These are phyloP conservation scores for Ophiostoma ips DNA, from an alignment of 2,329 filamentous ascomycete species.

Conservation along the genomic window DNA sequence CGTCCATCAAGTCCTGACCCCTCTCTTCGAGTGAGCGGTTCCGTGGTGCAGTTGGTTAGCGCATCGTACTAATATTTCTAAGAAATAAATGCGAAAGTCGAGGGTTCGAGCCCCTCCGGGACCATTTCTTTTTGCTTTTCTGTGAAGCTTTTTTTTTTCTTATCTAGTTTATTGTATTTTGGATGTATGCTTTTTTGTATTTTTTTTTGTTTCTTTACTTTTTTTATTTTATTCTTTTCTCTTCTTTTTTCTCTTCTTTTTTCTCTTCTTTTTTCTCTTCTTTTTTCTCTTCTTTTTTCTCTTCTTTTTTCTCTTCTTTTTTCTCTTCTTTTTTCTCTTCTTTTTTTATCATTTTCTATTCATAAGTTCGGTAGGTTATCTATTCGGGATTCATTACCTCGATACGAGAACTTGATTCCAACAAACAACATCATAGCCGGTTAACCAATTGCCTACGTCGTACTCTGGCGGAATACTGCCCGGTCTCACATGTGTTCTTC, in stretches of 20 bases:
- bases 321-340: neutral
- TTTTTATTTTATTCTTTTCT: neutral
- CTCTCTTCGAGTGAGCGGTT: slow-evolving; percentile 2
- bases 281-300: neutral
- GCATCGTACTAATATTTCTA: slow-evolving; percentile 8
- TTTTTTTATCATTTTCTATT: neutral
- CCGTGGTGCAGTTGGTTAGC: slow-evolving; percentile 8
- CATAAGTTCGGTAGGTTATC: neutral
- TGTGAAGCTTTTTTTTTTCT: neutral
- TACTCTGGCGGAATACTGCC: too few species aligned
- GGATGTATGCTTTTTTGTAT: neutral
- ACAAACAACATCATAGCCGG: too few species aligned
- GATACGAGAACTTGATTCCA: neutral
- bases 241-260: neutral
- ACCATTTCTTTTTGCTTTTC: slow-evolving; percentile 1
- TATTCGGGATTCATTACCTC: neutral
- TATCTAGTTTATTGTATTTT: neutral
- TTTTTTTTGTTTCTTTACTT: neutral
- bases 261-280: neutral
- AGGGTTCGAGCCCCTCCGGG: slow-evolving; percentile 5
- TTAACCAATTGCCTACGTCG: too few species aligned
- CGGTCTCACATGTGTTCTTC: too few species aligned
- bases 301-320: neutral
- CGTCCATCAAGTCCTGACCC: neutral
- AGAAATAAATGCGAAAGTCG: slow-evolving; percentile 6